Conservation (phyloP, 2,329 filamentous ascomycete genomes). For the Incumbomyces delicatus region DNA sequence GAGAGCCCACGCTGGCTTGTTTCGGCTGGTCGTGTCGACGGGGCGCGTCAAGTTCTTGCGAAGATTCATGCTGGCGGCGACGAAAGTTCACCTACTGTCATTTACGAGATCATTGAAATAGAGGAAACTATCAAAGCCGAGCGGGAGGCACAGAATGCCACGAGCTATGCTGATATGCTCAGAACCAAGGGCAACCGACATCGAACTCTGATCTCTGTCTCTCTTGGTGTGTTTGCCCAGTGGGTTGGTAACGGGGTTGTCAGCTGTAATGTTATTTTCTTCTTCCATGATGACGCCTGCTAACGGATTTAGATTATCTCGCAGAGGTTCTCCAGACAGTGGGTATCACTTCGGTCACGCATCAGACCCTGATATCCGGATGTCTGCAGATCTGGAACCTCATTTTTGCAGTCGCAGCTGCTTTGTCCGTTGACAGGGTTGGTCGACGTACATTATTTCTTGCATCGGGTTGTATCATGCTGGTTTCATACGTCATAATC, state of each 20-base stretch:
- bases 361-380: conserved; percentile 23
- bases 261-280: too few species aligned
- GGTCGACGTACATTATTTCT: conserved; percentile 50
- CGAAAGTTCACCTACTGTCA: conserved; percentile 40
- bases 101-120: conserved; percentile 59
- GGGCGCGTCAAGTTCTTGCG: conserved; percentile 24
- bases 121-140: conserved; percentile 53
- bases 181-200: conserved; percentile 48
- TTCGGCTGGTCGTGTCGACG: conserved; percentile 22
- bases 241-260: conserved; percentile 44
- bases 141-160: conserved; percentile 36
- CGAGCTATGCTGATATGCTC: conserved; percentile 52
- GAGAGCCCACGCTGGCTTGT: conserved; percentile 56
- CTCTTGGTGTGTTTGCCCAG: conserved; percentile 47
- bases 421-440: conserved; percentile 45
- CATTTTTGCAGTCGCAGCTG: conserved; percentile 20
- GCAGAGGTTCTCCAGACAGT: conserved; percentile 32
- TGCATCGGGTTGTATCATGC: conserved; percentile 26
- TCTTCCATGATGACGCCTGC: too few species aligned
- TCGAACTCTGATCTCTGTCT: conserved; percentile 43
- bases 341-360: conserved; percentile 48
- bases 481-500: conserved; percentile 3
- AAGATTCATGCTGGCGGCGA: conserved; percentile 34
- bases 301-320: conserved; percentile 33
- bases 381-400: conserved; percentile 5